phyloP scores from a whole-genome alignment of 2,329 filamentous ascomycete species.

The Fusarium napiforme region DNA sequence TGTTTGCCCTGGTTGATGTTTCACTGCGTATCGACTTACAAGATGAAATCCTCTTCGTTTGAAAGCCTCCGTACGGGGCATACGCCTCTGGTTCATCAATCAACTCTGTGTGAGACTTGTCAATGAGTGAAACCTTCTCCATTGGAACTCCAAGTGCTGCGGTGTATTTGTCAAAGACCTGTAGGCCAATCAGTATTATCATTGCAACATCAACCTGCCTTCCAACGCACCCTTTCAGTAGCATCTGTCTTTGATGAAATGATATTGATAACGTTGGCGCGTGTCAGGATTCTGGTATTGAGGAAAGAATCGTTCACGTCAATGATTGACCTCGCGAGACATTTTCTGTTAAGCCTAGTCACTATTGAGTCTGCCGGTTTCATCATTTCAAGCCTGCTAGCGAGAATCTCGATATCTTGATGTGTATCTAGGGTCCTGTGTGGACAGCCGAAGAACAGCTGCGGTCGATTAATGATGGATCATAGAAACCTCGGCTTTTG shows the following conservation, averaged over 20 bases:
- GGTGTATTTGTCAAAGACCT: not conserved
- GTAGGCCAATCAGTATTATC: not conserved
- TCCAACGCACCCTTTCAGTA: not conserved
- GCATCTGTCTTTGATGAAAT: not conserved
- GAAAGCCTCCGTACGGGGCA: not conserved
- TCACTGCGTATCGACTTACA: not conserved
- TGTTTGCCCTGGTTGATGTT: accelerated
- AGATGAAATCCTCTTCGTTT: not conserved
- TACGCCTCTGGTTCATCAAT: not conserved
- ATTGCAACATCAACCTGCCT: accelerated
- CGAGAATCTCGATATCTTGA: not conserved
- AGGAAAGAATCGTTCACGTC: not conserved
- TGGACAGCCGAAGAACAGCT: slow-evolving; percentile 15
- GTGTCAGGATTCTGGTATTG: not conserved
- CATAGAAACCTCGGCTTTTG: accelerated
- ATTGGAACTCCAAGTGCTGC: not conserved
- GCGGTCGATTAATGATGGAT: accelerated
- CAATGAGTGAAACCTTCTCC: not conserved
- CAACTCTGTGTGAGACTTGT: not conserved
- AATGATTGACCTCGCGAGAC: not conserved
- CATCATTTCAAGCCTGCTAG: not conserved
- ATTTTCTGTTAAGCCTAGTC: not conserved
- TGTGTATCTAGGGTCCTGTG: not conserved
- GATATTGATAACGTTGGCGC: not conserved
- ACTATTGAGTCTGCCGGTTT: not conserved